Evolutionary conservation across 306 rosid species (phyloP).

Genomic region (Leucaena leucocephala): DNA sequence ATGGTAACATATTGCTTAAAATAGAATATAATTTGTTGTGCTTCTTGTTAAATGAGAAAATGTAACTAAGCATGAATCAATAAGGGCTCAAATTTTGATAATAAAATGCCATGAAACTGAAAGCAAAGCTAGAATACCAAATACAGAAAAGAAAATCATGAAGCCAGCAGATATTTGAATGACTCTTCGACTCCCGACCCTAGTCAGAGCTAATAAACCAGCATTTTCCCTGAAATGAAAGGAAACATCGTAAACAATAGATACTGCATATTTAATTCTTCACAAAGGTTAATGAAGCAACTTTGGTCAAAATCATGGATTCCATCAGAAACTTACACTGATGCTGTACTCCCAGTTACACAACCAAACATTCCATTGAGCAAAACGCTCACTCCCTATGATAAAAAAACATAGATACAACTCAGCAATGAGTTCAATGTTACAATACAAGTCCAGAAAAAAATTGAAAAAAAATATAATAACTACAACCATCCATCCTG

Average conservation of each 20-base stretch:
- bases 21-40: neutral
- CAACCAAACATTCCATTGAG: slow-evolving; percentile 72
- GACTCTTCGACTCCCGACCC: slow-evolving; percentile 88
- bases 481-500: slow-evolving; percentile 77
- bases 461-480: slow-evolving; percentile 21
- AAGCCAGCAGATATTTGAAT: slow-evolving; percentile 83
- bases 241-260: neutral
- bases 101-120: neutral
- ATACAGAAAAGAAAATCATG: slow-evolving; percentile 83
- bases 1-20: neutral
- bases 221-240: slow-evolving; percentile 54
- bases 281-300: neutral
- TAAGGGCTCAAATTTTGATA: neutral
- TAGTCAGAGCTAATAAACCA: slow-evolving; percentile 81
- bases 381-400: slow-evolving; percentile 70
- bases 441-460: neutral
- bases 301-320: neutral
- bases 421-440: neutral
- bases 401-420: slow-evolving; percentile 12
- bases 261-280: slow-evolving; percentile 1
- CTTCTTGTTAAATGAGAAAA: neutral
- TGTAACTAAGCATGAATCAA: neutral
- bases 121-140: slow-evolving; percentile 48
- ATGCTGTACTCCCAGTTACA: slow-evolving; percentile 71
- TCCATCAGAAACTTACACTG: slow-evolving; percentile 54